These are phyloP conservation scores for Diplodia seriata DNA, from an alignment of 2,329 filamentous ascomycete genomes.

Conservation along the genomic window DNA sequence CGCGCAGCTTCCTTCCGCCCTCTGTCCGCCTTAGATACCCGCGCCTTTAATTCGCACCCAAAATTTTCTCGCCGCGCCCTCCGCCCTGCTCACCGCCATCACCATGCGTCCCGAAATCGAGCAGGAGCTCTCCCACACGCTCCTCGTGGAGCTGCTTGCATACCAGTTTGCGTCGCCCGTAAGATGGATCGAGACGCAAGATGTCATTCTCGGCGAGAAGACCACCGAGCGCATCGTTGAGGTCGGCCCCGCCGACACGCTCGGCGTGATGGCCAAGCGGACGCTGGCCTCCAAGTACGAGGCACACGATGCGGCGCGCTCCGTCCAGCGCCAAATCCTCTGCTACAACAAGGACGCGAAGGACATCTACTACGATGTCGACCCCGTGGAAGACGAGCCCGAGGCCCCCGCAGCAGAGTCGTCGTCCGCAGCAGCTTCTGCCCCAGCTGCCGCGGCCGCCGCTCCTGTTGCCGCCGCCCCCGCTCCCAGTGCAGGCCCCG, in stretches of 20 bases:
- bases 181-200: conserved; percentile 99
- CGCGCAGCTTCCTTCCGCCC: conserved; percentile 15
- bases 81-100: conserved; percentile 28
- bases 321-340: conserved; percentile 93
- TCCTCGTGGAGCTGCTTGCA: conserved; percentile 97
- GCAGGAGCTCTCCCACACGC: conserved; percentile 97
- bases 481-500: conserved; percentile 78
- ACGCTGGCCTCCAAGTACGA: conserved; percentile 97
- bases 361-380: conserved; percentile 99
- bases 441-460: conserved; percentile 62
- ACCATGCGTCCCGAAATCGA: conserved; percentile 96
- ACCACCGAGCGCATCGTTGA: conserved; percentile 97
- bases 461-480: conserved; percentile 63
- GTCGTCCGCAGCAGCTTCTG: conserved; percentile 54
- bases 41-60: conserved; percentile 29
- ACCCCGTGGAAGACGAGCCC: conserved; percentile 86
- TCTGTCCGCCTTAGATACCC: conserved; percentile 30
- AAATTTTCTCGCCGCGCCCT: conserved; percentile 25
- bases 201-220: conserved; percentile 98
- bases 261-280: conserved; percentile 96
- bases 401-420: conserved; percentile 62
- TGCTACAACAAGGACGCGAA: conserved; percentile 99
- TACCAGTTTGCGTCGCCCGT: conserved; percentile 99
- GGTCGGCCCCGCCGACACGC: conserved; percentile 93
- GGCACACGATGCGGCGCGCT: conserved; percentile 96